Percentiles rank a stretch among this genome's conserved stretches.
Conservation (phyloP, 805 yeast genomes). For the Candida andamanensis region DNA sequence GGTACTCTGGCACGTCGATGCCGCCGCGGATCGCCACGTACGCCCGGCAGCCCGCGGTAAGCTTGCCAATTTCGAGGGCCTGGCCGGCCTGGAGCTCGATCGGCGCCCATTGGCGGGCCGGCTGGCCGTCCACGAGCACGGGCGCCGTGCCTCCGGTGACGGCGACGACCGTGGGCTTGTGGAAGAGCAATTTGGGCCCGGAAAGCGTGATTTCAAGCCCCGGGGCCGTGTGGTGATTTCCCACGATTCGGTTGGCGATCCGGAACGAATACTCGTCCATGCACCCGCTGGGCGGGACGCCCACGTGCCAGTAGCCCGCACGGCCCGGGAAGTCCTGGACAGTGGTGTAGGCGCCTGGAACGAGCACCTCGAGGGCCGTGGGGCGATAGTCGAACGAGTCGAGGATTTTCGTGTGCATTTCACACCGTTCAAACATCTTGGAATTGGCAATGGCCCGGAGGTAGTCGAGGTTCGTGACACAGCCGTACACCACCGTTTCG, state of each 20-base stretch:
- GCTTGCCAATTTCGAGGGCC: conserved; percentile 73
- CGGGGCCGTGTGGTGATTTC: conserved; percentile 76
- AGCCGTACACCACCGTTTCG: conserved; percentile 85
- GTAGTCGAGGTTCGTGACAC: conserved; percentile 86
- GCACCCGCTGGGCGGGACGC: conserved; percentile 98
- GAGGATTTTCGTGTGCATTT: conserved; percentile 81
- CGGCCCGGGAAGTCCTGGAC: conserved; percentile 98
- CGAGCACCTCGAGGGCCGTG: conserved; percentile 74
- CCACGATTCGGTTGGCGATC: conserved; percentile 85
- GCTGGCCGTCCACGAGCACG: conserved; percentile 58
- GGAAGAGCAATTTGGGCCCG: conserved; percentile 86
- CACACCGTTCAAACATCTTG: conserved; percentile 74
- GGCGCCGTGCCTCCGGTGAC: conserved; percentile 82
- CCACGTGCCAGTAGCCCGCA: conserved; percentile 78
- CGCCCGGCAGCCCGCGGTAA: conserved; percentile 79
- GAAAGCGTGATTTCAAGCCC: conserved; percentile 84
- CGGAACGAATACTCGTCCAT: conserved; percentile 93
- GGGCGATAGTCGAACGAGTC: conserved; percentile 79
- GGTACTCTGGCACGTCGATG: conserved; percentile 86
- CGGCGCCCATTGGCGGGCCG: conserved; percentile 67
- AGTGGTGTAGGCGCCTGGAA: conserved; percentile 77
- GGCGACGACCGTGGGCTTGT: conserved; percentile 70
- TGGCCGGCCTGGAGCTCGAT: conserved; percentile 69
- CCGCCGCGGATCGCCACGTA: conserved; percentile 91
- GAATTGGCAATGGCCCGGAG: conserved; percentile 81